Percentiles rank a stretch among this genome's conserved stretches.
phyloP scores from a whole-genome alignment of 176 grass and related monocot species.

The Bonia amplexicaulis region DNA sequence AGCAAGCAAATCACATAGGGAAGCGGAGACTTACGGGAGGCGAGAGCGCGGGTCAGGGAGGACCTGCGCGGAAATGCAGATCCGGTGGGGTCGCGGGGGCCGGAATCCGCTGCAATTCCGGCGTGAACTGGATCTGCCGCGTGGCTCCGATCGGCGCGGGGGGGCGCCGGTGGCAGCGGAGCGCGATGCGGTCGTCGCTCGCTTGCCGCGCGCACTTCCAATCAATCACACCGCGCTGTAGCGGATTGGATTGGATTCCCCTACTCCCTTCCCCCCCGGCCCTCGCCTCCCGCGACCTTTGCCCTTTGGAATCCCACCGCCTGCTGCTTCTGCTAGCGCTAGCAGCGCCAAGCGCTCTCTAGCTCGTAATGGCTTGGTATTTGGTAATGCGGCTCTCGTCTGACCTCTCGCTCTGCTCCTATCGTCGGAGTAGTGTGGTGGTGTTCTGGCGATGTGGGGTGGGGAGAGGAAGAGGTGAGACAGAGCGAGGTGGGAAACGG shows the following conservation, averaged over 20 bases:
- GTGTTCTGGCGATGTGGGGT: background rate
- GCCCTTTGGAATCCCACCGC: slow-evolving; percentile 30
- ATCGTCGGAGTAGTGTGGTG: background rate
- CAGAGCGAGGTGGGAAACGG: background rate
- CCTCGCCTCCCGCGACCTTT: slow-evolving; percentile 13
- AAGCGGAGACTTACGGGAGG: slow-evolving; percentile 10
- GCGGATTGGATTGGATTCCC: background rate
- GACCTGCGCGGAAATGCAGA: slow-evolving; percentile 35
- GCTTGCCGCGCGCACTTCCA: slow-evolving; percentile 37
- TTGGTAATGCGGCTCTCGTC: slow-evolving; percentile 33
- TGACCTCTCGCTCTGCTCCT: background rate
- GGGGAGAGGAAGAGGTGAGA: background rate
- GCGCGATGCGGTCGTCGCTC: slow-evolving; percentile 1
- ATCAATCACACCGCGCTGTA: background rate
- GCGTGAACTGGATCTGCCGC: slow-evolving; percentile 31
- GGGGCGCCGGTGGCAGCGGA: slow-evolving; percentile 14
- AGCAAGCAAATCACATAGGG: background rate
- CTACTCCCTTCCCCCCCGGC: background rate
- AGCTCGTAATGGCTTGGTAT: slow-evolving; percentile 15
- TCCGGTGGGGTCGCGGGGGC: slow-evolving; percentile 22
- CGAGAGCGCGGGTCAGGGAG: background rate
- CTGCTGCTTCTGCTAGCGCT: background rate
- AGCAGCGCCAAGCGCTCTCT: slow-evolving; percentile 5
- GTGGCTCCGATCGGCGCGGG: slow-evolving; percentile 31
- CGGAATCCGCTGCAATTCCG: slow-evolving; percentile 25